Base-by-base conservation (phyloP, 108 stramenopile species). In the Nannochloropsis salina region DNA sequence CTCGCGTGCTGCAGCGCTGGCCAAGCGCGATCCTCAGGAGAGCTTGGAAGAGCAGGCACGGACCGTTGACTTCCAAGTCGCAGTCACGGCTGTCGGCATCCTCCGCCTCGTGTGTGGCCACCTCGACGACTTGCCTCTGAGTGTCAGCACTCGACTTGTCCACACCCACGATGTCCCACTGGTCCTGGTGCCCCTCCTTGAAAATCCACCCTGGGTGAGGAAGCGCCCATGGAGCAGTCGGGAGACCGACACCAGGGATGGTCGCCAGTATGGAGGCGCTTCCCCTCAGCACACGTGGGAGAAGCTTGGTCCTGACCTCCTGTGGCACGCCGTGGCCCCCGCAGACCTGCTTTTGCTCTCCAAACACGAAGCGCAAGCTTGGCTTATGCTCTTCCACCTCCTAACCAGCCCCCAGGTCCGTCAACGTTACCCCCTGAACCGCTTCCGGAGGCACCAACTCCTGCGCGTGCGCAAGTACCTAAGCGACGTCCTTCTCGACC, bases 171-270 rank as follows among this genome's bases (percentile, higher is more conserved):
- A 95, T 83, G 90, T 93, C 44, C 93, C 93, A 11, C 84, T 94
- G 85, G 80, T 91, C 22, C 86, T 95, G 83, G 88, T 94, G 9
- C 93, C 93, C 4, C 90, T 95, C 9, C 83, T 95, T 0, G 95
- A 95, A 43, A 94, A 95, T 86, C 94, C 94, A 44, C 95, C 95
- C 8, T 95, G 95, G 95, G 94, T 94, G 22, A 81, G 95, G 79
- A 21, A 85, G 21, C 80, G 45, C 79, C 12, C 21, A 20, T 22
- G 12, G 44, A 84, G 22, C 45, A 84, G 74, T 22, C 15, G 9
- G 20, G 31, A 45, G 21, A 6, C 6, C 12, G 9, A 80, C 8
- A 22, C 80, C 41, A 85, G 81, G 42, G 42, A 81, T 40, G 45
- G 22, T 9, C 83, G 86, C 22, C 82, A 41, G 41, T 31, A 31